Conservation (phyloP, 768 basidiomycete genomes). For the Pleurotus tuber-regium region DNA sequence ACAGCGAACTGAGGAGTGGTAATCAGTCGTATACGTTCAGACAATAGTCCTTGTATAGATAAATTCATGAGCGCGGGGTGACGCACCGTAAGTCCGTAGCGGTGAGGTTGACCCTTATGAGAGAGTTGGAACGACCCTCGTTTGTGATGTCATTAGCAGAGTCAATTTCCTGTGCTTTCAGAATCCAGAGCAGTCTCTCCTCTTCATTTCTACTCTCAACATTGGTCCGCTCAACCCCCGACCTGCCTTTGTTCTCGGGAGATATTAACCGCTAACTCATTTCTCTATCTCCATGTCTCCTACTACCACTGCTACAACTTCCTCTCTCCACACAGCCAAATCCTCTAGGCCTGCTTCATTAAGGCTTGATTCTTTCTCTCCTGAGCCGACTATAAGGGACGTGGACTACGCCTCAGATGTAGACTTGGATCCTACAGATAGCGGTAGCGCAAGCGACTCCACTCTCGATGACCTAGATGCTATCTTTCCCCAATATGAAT, state of each 20-base stretch:
- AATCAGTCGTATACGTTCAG: conserved; percentile 73
- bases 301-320: neutral
- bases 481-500: conserved; percentile 2
- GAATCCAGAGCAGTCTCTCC: neutral
- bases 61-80: neutral
- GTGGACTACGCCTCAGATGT: conserved; percentile 9
- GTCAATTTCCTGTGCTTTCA: neutral
- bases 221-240: conserved; percentile 2
- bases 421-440: neutral
- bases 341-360: neutral
- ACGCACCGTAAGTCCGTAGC: neutral
- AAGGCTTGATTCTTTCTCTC: conserved; percentile 5
- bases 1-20: conserved; percentile 64
- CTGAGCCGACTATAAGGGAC: conserved; percentile 6
- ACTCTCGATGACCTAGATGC: conserved; percentile 12
- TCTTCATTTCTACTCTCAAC: neutral
- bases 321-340: neutral
- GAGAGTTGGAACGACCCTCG: neutral
- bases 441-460: conserved; percentile 12
- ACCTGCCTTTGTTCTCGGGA: too few relatives aligned
- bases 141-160: neutral
- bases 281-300: conserved; percentile 1
- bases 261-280: too few relatives aligned
- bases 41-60: conserved; percentile 24
- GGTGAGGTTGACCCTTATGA: neutral